phyloP scores from a whole-genome alignment of 352 stramenopile genomes.

The Globisporangium spiculum region DNA sequence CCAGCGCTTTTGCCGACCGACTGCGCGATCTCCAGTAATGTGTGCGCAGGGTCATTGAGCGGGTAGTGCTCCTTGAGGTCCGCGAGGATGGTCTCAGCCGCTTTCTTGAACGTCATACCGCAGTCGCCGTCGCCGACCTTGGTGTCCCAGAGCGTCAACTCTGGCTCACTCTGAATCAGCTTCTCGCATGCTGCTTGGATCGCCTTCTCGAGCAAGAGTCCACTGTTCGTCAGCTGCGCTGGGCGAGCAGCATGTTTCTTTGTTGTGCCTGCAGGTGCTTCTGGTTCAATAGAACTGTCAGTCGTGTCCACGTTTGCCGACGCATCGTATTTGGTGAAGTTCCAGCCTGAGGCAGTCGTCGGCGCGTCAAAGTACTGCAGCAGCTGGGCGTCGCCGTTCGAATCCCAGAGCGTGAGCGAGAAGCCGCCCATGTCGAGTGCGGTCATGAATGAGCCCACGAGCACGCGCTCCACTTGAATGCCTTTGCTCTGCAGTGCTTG shows the following conservation, averaged over 20 bases:
- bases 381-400: slow-evolving; percentile 54
- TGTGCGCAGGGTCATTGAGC: slow-evolving; percentile 56
- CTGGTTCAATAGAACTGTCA: slow-evolving; percentile 30
- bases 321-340: slow-evolving; percentile 46
- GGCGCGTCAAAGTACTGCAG: slow-evolving; percentile 57
- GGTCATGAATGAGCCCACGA: slow-evolving; percentile 96
- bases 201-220: slow-evolving; percentile 46
- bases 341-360: slow-evolving; percentile 65
- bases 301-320: slow-evolving; percentile 26
- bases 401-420: slow-evolving; percentile 87
- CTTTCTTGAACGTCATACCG: slow-evolving; percentile 94
- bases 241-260: slow-evolving; percentile 40
- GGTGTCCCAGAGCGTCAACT: slow-evolving; percentile 94
- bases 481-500: slow-evolving; percentile 52
- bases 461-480: slow-evolving; percentile 81
- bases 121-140: slow-evolving; percentile 98
- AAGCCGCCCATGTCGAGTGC: slow-evolving; percentile 97
- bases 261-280: slow-evolving; percentile 16
- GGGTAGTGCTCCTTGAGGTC: slow-evolving; percentile 59
- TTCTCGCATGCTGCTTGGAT: slow-evolving; percentile 65
- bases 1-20: slow-evolving; percentile 84
- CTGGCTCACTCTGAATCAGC: slow-evolving; percentile 85
- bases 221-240: slow-evolving; percentile 36
- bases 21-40: slow-evolving; percentile 54
- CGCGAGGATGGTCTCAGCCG: slow-evolving; percentile 82